Evolutionary conservation across 331 rosid genomes (phyloP), one percentile per base, ranked within the genome.

Genomic region (Cucumis variabilis): DNA sequence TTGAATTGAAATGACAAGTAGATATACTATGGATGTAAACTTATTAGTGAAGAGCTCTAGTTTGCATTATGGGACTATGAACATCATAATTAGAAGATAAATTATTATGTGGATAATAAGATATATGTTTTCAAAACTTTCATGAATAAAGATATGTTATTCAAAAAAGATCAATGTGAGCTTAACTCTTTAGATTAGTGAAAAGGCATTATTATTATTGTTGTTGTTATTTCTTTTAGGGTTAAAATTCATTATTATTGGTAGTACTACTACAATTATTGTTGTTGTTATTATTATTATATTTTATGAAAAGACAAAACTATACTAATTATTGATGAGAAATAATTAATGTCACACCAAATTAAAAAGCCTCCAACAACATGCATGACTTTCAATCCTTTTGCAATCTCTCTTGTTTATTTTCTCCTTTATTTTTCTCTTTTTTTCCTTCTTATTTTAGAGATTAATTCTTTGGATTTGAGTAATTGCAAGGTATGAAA

Each of bases 271-370:
- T 17, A 33, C 13, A 16, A 69, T 0, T 23, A 79, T 15, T 25
- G 53, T 25, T 16, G 27, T 0, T 23, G 51, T 15, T 25, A 79
- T 25, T 25, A 79, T 79, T 79, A 27, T 48, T 23, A 76, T 46
- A 76, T 44, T 37, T 44, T 44, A 44, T 77, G 63, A 50, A 24
- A 78, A 50, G 83, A 79, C 67, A 79, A 51, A 79, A 51, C 68
- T 79, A 79, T 79, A 53, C 15, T 79, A 53, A 79, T 79, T 79
- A 79, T 50, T 79, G 66, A 79, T 79, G 67, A 79, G 17, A 13
- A 46, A 76, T 76, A 76, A 76, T 74, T 46, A 77, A 50, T 76
- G 62, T 75, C 78, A 75, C 60, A 23, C 82, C 60, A 75, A 75
- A 46, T 48, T 77, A 23, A 76, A 76, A 50, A 62, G 60, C 44